Evolutionary conservation across 768 basidiomycete genomes (phyloP).

Genomic region (Hericium rajendrae): DNA sequence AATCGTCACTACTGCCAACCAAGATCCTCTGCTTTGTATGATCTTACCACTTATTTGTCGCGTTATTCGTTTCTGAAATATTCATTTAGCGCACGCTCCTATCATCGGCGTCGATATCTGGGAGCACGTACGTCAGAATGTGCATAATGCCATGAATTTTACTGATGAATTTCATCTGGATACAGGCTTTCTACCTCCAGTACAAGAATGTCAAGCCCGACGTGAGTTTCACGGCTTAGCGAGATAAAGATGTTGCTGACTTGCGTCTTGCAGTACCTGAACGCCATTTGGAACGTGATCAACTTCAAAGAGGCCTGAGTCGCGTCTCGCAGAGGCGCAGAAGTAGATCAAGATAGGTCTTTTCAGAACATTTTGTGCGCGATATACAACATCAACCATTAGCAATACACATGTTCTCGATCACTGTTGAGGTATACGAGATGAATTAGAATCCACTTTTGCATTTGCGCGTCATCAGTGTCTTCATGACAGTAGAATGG

Average conservation of each 20-base stretch:
- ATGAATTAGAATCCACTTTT: no score
- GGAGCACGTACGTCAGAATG: constrained; percentile 53
- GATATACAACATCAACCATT: background rate
- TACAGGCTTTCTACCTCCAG: constrained; percentile 74
- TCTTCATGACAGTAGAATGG: no score
- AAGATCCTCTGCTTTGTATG: constrained; percentile 69
- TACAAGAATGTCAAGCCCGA: constrained; percentile 93
- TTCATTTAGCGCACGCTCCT: constrained; percentile 39
- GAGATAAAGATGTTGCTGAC: background rate
- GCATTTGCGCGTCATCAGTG: no score
- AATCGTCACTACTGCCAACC: constrained; percentile 88
- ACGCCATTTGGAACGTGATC: constrained; percentile 66
- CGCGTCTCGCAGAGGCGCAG: constrained; percentile 42
- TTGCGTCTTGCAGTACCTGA: constrained; percentile 44
- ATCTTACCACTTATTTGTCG: background rate
- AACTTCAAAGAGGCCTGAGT: constrained; percentile 72
- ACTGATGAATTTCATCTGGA: background rate
- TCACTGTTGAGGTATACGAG: no score
- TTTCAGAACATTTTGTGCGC: background rate
- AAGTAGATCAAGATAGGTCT: background rate
- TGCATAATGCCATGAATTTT: background rate
- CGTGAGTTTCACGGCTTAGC: constrained; percentile 37
- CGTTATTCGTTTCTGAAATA: background rate
- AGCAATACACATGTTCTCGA: no score
- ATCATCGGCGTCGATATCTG: constrained; percentile 91